Conservation (phyloP, 805 yeast species). For the Wickerhamomyces chambardii region DNA sequence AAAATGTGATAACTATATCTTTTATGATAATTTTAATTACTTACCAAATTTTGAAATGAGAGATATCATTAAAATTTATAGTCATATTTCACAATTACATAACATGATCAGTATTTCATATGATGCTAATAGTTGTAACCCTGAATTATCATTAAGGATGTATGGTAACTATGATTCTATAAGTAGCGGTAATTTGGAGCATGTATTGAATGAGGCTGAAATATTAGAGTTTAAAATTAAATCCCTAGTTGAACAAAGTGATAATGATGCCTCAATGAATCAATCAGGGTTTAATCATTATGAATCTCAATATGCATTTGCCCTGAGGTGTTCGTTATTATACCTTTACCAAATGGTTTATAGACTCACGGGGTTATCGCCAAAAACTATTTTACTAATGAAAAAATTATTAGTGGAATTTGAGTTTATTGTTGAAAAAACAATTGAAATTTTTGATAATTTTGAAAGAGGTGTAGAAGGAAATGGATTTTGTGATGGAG, state of each 20-base stretch:
- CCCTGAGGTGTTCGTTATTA: slow-evolving; percentile 2
- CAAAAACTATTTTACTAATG: slow-evolving; percentile 7
- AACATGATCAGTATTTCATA: slow-evolving; percentile 7
- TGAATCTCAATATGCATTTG: slow-evolving; percentile 3
- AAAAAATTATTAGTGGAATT: slow-evolving; percentile 3
- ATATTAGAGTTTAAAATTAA: background rate
- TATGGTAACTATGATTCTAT: slow-evolving; percentile 1
- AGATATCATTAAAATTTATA: slow-evolving; percentile 4
- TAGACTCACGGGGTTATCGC: slow-evolving; percentile 6
- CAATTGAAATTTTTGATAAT: no score
- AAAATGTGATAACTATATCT: background rate
- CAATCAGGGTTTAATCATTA: slow-evolving; percentile 2
- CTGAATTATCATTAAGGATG: background rate
- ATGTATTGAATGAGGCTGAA: slow-evolving; percentile 1
- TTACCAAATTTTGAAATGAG: slow-evolving; percentile 6
- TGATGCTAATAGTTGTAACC: slow-evolving; percentile 3
- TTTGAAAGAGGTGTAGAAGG: no score
- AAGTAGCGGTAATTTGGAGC: background rate
- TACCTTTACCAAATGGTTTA: slow-evolving; percentile 7
- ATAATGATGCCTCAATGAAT: background rate
- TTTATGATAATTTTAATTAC: slow-evolving; percentile 6
- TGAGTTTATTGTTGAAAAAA: slow-evolving; percentile 1
- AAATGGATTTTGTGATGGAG: background rate
- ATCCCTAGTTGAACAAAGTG: background rate
- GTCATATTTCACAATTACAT: slow-evolving; percentile 7